Evolutionary conservation across 2,329 filamentous ascomycete genomes (phyloP).

Genomic region (Cladophialophora immunda): DNA sequence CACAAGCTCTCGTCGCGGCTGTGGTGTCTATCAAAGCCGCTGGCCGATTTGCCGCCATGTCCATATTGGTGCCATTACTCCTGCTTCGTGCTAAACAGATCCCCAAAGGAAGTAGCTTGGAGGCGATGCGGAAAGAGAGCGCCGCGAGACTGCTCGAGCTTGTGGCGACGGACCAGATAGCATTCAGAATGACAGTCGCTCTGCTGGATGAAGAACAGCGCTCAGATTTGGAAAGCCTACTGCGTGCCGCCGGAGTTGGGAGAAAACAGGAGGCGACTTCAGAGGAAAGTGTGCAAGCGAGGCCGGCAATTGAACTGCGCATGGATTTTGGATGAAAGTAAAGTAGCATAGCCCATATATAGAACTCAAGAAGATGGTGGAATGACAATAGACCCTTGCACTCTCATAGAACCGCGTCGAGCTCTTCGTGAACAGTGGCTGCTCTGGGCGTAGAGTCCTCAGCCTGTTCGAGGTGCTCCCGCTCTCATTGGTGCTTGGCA

Average conservation of each 20-base stretch:
- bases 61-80: slow-evolving; percentile 79
- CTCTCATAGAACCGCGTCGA: neutral
- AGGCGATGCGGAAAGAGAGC: slow-evolving; percentile 72
- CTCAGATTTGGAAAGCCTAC: slow-evolving; percentile 80
- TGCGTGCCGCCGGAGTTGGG: slow-evolving; percentile 69
- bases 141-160: slow-evolving; percentile 81
- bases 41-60: slow-evolving; percentile 63
- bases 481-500: slow-evolving; percentile 24
- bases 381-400: neutral
- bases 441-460: neutral
- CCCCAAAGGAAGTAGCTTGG: slow-evolving; percentile 51
- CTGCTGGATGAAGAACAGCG: slow-evolving; percentile 76
- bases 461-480: slow-evolving; percentile 15
- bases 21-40: slow-evolving; percentile 52
- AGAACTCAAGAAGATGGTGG: neutral
- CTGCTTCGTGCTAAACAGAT: slow-evolving; percentile 75
- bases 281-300: slow-evolving; percentile 61
- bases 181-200: slow-evolving; percentile 78
- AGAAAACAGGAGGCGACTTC: slow-evolving; percentile 52
- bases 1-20: slow-evolving; percentile 79
- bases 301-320: slow-evolving; percentile 88
- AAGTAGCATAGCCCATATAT: neutral
- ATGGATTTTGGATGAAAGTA: slow-evolving; percentile 79
- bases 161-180: slow-evolving; percentile 74
- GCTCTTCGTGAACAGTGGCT: neutral